Evolutionary conservation across 352 stramenopile species (phyloP).

Genomic region (Halophytophthora batemanensis): DNA sequence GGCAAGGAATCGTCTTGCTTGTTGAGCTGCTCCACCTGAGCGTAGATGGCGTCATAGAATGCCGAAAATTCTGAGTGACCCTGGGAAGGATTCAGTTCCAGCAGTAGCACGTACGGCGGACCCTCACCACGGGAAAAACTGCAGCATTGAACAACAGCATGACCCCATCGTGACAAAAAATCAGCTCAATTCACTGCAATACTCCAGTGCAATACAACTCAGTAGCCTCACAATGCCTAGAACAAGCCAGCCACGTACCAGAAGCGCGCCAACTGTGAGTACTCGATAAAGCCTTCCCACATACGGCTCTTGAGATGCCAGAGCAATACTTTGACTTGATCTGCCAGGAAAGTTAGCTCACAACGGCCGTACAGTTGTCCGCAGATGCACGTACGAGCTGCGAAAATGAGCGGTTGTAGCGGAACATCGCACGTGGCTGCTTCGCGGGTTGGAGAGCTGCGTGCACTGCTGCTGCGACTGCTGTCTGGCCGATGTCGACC

Average conservation of each 20-base stretch:
- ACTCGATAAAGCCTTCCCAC: constrained; percentile 37
- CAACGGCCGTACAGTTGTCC: constrained; percentile 37
- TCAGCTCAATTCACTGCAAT: no score
- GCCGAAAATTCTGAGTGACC: constrained; percentile 32
- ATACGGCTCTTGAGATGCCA: constrained; percentile 19
- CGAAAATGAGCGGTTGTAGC: constrained; percentile 17
- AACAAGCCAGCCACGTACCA: constrained; percentile 19
- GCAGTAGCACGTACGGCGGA: constrained; percentile 51
- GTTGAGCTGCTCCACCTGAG: constrained; percentile 28
- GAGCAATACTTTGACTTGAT: constrained; percentile 31
- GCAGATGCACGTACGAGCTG: constrained; percentile 34
- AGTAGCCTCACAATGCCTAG: background rate
- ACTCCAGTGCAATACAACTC: no score
- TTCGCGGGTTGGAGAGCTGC: background rate
- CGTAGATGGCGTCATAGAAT: constrained; percentile 64
- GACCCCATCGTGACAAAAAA: no score
- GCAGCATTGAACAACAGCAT: constrained; percentile 2
- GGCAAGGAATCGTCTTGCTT: constrained; percentile 8
- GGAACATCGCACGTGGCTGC: constrained; percentile 4
- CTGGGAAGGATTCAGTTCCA: constrained; percentile 35
- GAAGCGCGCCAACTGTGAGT: constrained; percentile 39
- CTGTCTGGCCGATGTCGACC: background rate
- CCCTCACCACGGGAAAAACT: constrained; percentile 30
- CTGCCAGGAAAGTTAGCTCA: constrained; percentile 27
- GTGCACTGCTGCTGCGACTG: constrained; percentile 6